Conservation (phyloP, 208 protist species). For the Leishmania lainsoni region DNA sequence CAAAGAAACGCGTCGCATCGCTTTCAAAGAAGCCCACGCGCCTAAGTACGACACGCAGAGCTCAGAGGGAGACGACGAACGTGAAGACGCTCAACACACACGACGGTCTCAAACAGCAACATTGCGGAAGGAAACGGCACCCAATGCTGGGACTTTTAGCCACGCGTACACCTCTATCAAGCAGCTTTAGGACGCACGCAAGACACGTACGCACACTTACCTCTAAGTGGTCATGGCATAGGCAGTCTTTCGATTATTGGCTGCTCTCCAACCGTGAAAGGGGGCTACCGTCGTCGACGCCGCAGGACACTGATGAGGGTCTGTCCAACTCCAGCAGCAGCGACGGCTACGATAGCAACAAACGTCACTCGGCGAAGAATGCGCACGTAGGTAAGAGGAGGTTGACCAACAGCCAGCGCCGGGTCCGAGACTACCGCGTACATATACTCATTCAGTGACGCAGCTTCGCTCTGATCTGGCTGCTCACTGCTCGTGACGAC, state of each 20-base stretch:
- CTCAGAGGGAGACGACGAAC: neutral
- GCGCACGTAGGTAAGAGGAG: slow-evolving; percentile 64
- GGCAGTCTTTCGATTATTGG: too few species aligned
- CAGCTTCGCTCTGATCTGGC: slow-evolving; percentile 60
- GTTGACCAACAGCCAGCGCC: slow-evolving; percentile 67
- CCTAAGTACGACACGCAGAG: neutral
- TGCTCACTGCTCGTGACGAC: slow-evolving; percentile 66
- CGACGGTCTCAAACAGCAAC: neutral
- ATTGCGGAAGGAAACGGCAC: neutral
- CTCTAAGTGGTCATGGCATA: too few species aligned
- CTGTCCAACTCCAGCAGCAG: slow-evolving; percentile 25
- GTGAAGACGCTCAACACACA: neutral
- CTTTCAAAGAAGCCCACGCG: neutral
- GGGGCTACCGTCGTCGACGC: slow-evolving; percentile 5
- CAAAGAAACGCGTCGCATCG: too few species aligned
- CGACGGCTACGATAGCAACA: slow-evolving; percentile 44
- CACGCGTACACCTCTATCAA: too few species aligned
- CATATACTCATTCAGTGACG: slow-evolving; percentile 78
- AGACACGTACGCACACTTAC: neutral
- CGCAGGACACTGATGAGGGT: slow-evolving; percentile 25
- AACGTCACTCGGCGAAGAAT: slow-evolving; percentile 64
- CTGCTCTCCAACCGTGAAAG: neutral
- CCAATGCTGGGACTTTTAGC: neutral
- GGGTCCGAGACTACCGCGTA: slow-evolving; percentile 68
- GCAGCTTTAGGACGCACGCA: neutral